Evolutionary conservation across 805 yeast genomes (phyloP), one percentile per base, ranked within the genome.

Genomic region (Candida cerambycidarum): DNA sequence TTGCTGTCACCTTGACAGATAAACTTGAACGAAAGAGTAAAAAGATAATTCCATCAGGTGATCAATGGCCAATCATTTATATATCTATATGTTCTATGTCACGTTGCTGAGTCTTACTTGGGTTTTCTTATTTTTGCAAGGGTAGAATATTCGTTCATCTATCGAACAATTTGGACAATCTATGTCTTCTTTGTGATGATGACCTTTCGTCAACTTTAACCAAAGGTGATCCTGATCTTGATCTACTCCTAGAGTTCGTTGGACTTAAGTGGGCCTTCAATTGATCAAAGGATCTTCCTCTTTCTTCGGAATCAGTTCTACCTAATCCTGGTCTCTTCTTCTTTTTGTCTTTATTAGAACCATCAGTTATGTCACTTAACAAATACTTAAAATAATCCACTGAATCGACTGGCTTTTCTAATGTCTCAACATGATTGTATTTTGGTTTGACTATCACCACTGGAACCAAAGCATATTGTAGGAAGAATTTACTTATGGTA

Each of bases 381-480:
- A 65, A 64, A 44, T 64, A 56, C 41, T 57, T 58, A 46, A 70
- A 70, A 50, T 69, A 70, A n/a, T 48, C 39, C 33, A 58, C 62
- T 7, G 59, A 50, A 19, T 61, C 63, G n/a, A 70, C 54, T 3
- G 71, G 70, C 8, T 44, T 45, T 0, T 52, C 49, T 38, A 70
- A 57, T 25, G 43, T 47, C 42, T 63, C 69, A n/a, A 51, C 49
- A 42, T 61, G 58, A 32, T 58, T 54, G 47, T 68, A 67, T 19
- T 55, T 54, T 1, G 76, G 73, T 47, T 70, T 70, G 3, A 70
- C 74, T 11, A 69, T 56, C 32, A 70, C 68, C 23, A 69, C 75
- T 8, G 76, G 76, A 2, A 70, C 73, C 44, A 68, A 56, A 0
- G 75, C 73, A 50, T 63, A 69, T 52, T 69, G 69, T 32, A 70